Evolutionary conservation across 305 asterid genomes (phyloP).

Genomic region (Fraxinus baroniana): DNA sequence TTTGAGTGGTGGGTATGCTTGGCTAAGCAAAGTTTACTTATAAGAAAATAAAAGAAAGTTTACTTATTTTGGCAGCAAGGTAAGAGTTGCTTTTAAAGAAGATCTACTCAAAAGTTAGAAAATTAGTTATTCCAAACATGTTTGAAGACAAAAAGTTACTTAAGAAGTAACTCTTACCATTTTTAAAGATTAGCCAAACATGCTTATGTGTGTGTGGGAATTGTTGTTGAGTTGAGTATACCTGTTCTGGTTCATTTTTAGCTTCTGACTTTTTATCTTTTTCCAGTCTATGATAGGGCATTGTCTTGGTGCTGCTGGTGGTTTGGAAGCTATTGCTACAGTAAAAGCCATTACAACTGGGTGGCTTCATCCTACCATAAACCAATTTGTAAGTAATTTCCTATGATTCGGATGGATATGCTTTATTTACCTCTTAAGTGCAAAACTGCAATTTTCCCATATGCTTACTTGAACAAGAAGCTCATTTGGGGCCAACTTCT

Average conservation of each 20-base stretch:
- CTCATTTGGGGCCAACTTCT: neutral
- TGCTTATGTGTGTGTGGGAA: neutral
- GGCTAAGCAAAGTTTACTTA: neutral
- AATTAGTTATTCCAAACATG: neutral
- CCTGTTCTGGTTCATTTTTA: neutral
- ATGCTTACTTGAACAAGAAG: neutral
- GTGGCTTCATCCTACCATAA: slow-evolving; percentile 88
- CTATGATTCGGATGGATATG: neutral
- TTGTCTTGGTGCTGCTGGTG: slow-evolving; percentile 93
- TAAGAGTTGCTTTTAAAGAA: neutral
- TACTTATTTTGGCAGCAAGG: neutral
- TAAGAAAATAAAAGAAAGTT: neutral
- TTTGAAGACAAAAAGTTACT: neutral
- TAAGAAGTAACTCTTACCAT: neutral
- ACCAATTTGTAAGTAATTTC: slow-evolving; percentile 61
- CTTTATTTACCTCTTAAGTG: neutral
- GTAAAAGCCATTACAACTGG: slow-evolving; percentile 79
- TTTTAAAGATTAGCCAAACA: neutral
- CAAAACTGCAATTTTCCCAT: neutral
- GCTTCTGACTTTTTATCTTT: slow-evolving; percentile 9
- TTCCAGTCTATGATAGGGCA: slow-evolving; percentile 91
- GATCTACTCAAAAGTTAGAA: neutral
- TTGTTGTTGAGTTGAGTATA: neutral
- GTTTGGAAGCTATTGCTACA: slow-evolving; percentile 86
- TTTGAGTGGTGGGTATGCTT: neutral